A percentile compares a stretch with the other conserved stretches of the same genome.
phyloP scores from a whole-genome alignment of 2,329 filamentous ascomycete genomes.

The Cytospora piceae region DNA sequence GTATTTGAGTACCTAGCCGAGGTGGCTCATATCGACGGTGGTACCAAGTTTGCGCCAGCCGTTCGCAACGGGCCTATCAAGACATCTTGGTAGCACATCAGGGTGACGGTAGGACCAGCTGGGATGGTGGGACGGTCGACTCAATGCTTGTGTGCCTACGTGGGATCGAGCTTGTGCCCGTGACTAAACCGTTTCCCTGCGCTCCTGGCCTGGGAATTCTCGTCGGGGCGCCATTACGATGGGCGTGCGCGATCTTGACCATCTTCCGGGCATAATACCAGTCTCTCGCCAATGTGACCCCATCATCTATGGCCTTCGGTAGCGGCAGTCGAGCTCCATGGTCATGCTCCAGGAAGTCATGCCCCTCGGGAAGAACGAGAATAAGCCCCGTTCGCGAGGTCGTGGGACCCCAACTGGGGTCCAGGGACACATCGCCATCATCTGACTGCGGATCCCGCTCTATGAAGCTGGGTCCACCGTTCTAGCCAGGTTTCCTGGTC shows the following conservation, averaged over 20 bases:
- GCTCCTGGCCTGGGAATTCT: background rate
- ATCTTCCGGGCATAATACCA: background rate
- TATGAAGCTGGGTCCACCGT: background rate
- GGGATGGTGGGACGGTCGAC: background rate
- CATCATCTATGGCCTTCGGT: background rate
- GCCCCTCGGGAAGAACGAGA: background rate
- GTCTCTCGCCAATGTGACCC: background rate
- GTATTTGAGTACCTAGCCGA: background rate
- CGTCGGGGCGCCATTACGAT: background rate
- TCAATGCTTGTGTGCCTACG: background rate
- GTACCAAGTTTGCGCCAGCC: conserved; percentile 9
- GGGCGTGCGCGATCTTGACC: background rate
- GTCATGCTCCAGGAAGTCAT: too few species aligned
- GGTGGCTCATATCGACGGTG: background rate
- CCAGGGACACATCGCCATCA: background rate
- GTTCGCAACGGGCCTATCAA: conserved; percentile 5
- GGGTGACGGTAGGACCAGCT: background rate
- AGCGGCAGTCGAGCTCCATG: too few species aligned
- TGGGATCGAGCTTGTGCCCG: background rate
- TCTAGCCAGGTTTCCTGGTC: background rate
- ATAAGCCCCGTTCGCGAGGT: background rate
- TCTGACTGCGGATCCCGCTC: too few species aligned
- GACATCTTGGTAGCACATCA: conserved; percentile 12
- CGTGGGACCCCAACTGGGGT: background rate
- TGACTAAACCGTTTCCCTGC: background rate